phyloP scores from a whole-genome alignment of 2,329 filamentous ascomycete genomes.

The Colletotrichum sansevieriae region DNA sequence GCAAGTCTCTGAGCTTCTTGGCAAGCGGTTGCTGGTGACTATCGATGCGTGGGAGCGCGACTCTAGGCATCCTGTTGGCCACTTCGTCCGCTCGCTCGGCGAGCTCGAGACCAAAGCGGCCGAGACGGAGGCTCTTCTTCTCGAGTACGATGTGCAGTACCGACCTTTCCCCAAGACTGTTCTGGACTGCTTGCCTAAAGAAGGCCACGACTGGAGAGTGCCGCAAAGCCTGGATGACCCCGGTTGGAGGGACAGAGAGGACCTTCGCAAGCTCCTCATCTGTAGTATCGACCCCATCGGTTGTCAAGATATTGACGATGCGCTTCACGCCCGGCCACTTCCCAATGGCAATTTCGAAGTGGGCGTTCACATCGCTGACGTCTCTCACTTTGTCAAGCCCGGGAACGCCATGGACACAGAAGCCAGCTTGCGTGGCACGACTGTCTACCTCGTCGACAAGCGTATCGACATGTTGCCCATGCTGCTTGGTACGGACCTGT shows the following conservation, averaged over 20 bases:
- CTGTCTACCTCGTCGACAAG: conserved; percentile 98
- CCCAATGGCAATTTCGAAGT: conserved; percentile 96
- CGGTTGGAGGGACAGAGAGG: conserved; percentile 87
- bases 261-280: conserved; percentile 87
- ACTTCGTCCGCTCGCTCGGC: conserved; percentile 92
- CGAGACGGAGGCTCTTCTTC: conserved; percentile 92
- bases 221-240: conserved; percentile 83
- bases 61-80: conserved; percentile 90
- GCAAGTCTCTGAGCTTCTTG: conserved; percentile 88
- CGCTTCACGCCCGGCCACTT: conserved; percentile 85
- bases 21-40: conserved; percentile 91
- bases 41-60: conserved; percentile 97
- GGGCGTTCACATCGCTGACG: conserved; percentile 97
- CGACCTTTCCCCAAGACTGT: conserved; percentile 96
- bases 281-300: conserved; percentile 98
- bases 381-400: conserved; percentile 98
- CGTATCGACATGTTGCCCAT: conserved; percentile 99
- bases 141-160: conserved; percentile 98
- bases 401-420: conserved; percentile 98
- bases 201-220: conserved; percentile 95
- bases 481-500: conserved; percentile 94
- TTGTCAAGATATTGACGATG: conserved; percentile 98
- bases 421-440: conserved; percentile 93
- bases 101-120: conserved; percentile 97
- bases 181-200: conserved; percentile 88